Conservation (phyloP, 1,284 basidiomycete genomes). For the Cryptococcus maquisensis region DNA sequence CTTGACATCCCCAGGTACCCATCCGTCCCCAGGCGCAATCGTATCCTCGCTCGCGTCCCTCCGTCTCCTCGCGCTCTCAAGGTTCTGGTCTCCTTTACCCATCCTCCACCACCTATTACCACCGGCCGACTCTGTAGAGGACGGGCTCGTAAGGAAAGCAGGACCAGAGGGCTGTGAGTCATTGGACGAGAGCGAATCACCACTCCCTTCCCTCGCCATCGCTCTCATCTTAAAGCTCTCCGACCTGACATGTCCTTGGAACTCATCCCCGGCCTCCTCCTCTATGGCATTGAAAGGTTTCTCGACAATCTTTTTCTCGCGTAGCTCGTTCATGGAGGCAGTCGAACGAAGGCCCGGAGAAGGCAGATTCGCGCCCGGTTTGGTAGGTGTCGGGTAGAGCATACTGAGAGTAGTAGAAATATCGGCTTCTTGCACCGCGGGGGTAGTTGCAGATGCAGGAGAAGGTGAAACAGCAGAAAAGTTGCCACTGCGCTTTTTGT, state of each 20-base stretch:
- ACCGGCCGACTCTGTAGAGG: background rate
- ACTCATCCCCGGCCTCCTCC: background rate
- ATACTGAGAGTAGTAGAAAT: background rate
- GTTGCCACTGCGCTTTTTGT: background rate
- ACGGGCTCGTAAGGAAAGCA: background rate
- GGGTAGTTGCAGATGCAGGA: background rate
- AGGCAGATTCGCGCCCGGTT: slow-evolving; percentile 6
- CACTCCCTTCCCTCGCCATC: background rate
- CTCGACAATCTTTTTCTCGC: slow-evolving; percentile 12
- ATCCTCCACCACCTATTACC: slow-evolving; percentile 37
- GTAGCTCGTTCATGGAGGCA: slow-evolving; percentile 17
- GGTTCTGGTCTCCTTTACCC: slow-evolving; percentile 6
- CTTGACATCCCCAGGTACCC: slow-evolving; percentile 4
- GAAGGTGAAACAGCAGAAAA: background rate
- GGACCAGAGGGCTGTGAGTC: background rate
- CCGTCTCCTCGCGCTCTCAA: background rate
- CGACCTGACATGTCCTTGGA: slow-evolving; percentile 8
- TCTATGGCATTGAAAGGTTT: slow-evolving; percentile 1
- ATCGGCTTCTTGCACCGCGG: background rate
- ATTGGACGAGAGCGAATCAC: background rate
- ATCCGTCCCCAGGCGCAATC: slow-evolving; percentile 4
- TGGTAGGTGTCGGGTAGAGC: background rate
- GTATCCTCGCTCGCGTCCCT: slow-evolving; percentile 25
- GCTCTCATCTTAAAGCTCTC: slow-evolving; percentile 15
- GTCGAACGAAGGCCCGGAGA: slow-evolving; percentile 15